phyloP scores from a whole-genome alignment of 805 yeast genomes.

The Zygosaccharomyces lentus region DNA sequence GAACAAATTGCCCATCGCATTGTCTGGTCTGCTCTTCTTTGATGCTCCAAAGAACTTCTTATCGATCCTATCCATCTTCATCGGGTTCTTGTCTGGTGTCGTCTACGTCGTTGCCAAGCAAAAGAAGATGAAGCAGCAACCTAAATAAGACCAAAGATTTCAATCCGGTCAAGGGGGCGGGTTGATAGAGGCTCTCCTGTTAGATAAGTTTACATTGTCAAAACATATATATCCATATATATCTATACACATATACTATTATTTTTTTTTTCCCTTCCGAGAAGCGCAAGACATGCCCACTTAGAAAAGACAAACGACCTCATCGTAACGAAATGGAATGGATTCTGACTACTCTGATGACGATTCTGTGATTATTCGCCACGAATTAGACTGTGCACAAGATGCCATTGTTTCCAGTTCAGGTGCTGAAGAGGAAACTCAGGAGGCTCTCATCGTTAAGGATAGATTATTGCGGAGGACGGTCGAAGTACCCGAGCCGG shows the following conservation, averaged over 20 bases:
- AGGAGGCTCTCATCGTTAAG: background rate
- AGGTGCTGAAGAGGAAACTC: conserved; percentile 3
- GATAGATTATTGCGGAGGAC: background rate
- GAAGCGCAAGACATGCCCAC: too few species aligned
- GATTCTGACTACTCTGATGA: conserved; percentile 16
- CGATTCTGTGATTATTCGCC: conserved; percentile 4
- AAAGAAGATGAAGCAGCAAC: conserved; percentile 52
- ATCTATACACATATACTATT: background rate
- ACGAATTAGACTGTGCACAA: background rate
- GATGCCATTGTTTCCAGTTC: conserved; percentile 1
- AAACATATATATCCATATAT: background rate
- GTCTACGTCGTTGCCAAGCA: conserved; percentile 95
- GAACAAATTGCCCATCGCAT: conserved; percentile 95
- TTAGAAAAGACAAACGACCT: too few species aligned
- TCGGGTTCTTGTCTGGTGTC: conserved; percentile 93
- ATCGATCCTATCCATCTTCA: conserved; percentile 82
- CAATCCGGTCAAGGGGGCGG: background rate
- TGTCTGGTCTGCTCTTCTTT: conserved; percentile 90
- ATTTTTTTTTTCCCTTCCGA: too few species aligned
- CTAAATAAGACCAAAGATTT: background rate
- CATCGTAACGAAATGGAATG: background rate
- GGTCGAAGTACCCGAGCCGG: background rate
- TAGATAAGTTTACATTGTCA: background rate
- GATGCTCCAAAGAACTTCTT: conserved; percentile 93
- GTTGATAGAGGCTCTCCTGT: background rate